Base-by-base conservation (phyloP, 1,139 yeast genomes). In the Debaryomyces sp. region DNA sequence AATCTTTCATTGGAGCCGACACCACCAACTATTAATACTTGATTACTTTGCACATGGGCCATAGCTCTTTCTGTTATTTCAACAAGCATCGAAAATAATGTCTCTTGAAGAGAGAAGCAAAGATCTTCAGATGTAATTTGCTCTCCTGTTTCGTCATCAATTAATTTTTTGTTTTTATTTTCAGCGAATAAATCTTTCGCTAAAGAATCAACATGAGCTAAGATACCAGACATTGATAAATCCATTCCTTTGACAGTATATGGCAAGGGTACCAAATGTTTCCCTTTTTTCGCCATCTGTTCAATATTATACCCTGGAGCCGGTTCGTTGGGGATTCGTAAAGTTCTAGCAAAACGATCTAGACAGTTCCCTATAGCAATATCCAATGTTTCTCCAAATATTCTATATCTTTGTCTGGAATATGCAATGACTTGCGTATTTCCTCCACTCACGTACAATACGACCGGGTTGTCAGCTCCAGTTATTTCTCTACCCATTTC, bases 401-500 rank as follows among this genome's bases (percentile, higher is more conserved):
- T 94, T 54, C 99, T 79, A 67, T 94, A 94, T 58, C 96, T 70
- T 62, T 92, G 96, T 58, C 87, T 88, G 2, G 97, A 89, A 66
- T 94, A 94, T 5, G 99, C 99, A 66, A 94, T 95, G 30, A 95
- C 96, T 66, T 94, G 99, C 4, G 99, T 95, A 66, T 94, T 94
- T 38, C 99, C 99, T 23, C 99, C 99, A 65, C 97, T 89, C 4
- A 94, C 99, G 60, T 94, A 94, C 45, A 94, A 75, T 12, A 94
- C 99, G 44, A 94, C 98, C 0, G 99, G 99, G 61, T 95, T 92
- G 23, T 79, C 79, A 0, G 99, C 98, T 5, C 96, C 96, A 0
- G 99, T 94, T 60, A 94, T 92, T 62, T 94, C 99, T 54, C 99
- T 73, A 3, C 99, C 99, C 99, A 94, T 94, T 64, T 95, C 99